Evolutionary conservation across 352 stramenopile species (phyloP), one percentile per base, ranked within the genome.

Genomic region (Globisporangium paddicum): DNA sequence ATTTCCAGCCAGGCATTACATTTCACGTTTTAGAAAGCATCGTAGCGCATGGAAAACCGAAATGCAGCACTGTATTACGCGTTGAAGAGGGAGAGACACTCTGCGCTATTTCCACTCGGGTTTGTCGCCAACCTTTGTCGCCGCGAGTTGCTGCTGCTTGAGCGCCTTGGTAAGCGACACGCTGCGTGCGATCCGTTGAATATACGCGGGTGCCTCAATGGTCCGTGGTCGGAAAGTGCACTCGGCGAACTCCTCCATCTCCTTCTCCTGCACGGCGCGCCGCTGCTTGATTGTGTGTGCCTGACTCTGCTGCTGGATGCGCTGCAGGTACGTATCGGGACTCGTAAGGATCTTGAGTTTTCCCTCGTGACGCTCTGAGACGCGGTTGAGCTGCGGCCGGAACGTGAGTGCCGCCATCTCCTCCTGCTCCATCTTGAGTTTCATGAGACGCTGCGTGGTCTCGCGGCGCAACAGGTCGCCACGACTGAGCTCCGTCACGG

Each of bases 381-480:
- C 64, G 40, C 79, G 79, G 47, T 86, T 93, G 47, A 95, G 63
- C 55, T 84, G 77, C 25, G 86, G 86, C 4, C 77, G 76, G 56
- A 95, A 95, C 8, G 86, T 95, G 23, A 95, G 59, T 3, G 77
- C 67, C 14, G 75, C 72, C 83, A 95, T 90, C 49, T 95, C 86
- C 32, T 92, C 74, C 63, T 95, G 86, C 69, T 93, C 86, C 82
- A 91, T 90, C 56, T 90, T 88, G 25, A 95, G 66, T 62, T 93
- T 93, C 82, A 93, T 90, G 4, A 95, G 56, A 2, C 84, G 69
- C 56, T 93, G 79, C 7, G 75, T 79, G 8, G 85, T 95, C 58
- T 95, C 85, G 13, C 81, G 73, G 14, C 82, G 80, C 28, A 95
- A 58, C 35, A 91, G 47, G 32, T 95, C 86, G 0, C 82, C 86